These are phyloP conservation scores for Termitomyces heimii DNA, from an alignment of 768 basidiomycete species.

Conservation along the genomic window DNA sequence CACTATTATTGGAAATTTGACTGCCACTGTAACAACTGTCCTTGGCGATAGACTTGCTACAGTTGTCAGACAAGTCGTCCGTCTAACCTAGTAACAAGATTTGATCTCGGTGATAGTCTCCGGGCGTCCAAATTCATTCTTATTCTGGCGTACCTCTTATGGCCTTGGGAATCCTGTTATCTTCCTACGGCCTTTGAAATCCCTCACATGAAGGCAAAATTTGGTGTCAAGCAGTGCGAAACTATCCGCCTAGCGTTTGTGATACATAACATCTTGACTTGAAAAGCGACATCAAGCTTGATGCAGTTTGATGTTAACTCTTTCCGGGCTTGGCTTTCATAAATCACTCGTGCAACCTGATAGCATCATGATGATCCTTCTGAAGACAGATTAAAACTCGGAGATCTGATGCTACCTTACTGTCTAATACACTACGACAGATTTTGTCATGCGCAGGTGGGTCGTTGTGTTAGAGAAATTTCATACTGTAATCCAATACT, in stretches of 20 bases:
- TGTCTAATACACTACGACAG: not conserved
- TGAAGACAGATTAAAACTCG: too few relatives aligned
- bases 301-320: not conserved
- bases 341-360: not conserved
- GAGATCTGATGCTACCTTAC: not conserved
- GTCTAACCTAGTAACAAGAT: not conserved
- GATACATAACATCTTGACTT: not conserved
- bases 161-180: not conserved
- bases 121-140: not conserved
- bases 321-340: not conserved
- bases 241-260: not conserved
- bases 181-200: not conserved
- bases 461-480: not conserved
- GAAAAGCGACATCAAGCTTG: not conserved
- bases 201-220: not conserved
- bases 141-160: not conserved
- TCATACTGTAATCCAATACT: not conserved
- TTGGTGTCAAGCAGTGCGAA: not conserved
- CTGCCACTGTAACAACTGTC: not conserved
- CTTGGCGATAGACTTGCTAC: too few relatives aligned
- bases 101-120: not conserved
- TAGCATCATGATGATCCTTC: not conserved
- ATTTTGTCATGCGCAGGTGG: conserved; percentile 30
- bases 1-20: not conserved
- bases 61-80: not conserved